Evolutionary conservation across 352 stramenopile species (phyloP).

Genomic region (Pythium volutum): DNA sequence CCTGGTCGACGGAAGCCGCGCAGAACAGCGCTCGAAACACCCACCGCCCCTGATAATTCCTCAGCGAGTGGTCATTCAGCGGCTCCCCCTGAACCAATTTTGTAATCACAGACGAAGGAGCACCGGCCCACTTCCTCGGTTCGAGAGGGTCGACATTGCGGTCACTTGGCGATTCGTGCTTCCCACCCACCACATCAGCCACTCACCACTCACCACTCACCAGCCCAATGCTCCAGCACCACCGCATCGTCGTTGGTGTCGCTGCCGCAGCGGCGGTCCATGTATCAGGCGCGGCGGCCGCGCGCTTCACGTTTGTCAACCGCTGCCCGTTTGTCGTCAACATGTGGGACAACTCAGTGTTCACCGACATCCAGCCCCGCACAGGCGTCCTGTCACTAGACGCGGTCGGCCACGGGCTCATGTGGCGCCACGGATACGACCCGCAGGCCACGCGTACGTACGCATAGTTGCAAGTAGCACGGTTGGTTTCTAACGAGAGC

Average conservation of each 20-base stretch:
- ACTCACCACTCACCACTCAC: too few relatives aligned
- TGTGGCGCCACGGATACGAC: slow-evolving; percentile 33
- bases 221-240: too few relatives aligned
- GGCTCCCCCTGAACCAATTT: background rate
- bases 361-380: slow-evolving; percentile 21
- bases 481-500: too few relatives aligned
- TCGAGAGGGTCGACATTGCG: background rate
- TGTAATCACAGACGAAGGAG: background rate
- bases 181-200: background rate
- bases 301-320: slow-evolving; percentile 33
- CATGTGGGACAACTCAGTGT: slow-evolving; percentile 30
- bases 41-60: background rate
- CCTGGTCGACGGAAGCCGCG: background rate
- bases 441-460: slow-evolving; percentile 32
- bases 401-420: slow-evolving; percentile 19
- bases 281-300: background rate
- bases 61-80: background rate
- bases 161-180: background rate
- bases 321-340: slow-evolving; percentile 27
- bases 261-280: background rate
- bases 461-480: too few relatives aligned
- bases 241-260: background rate
- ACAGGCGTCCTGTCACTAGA: slow-evolving; percentile 14
- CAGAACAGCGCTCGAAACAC: slow-evolving; percentile 1
- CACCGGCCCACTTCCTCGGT: background rate